Evolutionary conservation across 2,329 filamentous ascomycete genomes (phyloP).

Genomic region (Cladobotryum mycophilum): DNA sequence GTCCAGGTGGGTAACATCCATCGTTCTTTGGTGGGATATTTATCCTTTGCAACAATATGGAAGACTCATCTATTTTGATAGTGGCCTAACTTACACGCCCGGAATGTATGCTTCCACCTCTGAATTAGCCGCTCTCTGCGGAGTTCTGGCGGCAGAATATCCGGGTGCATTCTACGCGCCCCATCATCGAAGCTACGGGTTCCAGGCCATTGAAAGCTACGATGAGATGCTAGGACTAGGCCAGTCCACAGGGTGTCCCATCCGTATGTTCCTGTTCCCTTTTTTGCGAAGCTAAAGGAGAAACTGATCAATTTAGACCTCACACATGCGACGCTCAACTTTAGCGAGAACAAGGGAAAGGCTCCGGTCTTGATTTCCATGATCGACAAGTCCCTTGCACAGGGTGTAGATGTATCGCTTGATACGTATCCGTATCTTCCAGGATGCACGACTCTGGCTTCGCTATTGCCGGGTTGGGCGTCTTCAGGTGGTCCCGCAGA

Average conservation of each 20-base stretch:
- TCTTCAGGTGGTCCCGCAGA: conserved; percentile 18
- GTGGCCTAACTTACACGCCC: conserved; percentile 20
- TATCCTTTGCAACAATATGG: too few relatives aligned
- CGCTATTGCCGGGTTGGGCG: conserved; percentile 19
- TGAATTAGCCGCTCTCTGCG: conserved; percentile 17
- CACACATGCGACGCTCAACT: conserved; percentile 20
- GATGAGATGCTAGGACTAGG: conserved; percentile 19
- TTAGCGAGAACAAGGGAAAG: conserved; percentile 19
- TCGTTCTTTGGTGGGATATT: too few relatives aligned
- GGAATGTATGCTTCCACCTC: conserved; percentile 22
- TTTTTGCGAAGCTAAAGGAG: not conserved
- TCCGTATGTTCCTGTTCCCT: conserved; percentile 12
- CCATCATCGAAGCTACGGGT: conserved; percentile 21
- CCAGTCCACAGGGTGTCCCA: conserved; percentile 18
- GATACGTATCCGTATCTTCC: conserved; percentile 21
- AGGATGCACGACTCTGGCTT: conserved; percentile 18
- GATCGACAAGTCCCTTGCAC: conserved; percentile 15
- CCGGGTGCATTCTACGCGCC: conserved; percentile 19
- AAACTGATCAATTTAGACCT: conserved; percentile 13
- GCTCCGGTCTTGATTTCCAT: conserved; percentile 16
- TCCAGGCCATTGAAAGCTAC: conserved; percentile 18
- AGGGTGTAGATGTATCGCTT: conserved; percentile 18
- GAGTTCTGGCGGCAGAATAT: conserved; percentile 15
- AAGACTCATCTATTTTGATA: conserved; percentile 2
- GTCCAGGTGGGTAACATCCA: conserved; percentile 14